Conservation (phyloP, 192 early-diverging fungal genomes). For the Martensiomyces pterosporus region DNA sequence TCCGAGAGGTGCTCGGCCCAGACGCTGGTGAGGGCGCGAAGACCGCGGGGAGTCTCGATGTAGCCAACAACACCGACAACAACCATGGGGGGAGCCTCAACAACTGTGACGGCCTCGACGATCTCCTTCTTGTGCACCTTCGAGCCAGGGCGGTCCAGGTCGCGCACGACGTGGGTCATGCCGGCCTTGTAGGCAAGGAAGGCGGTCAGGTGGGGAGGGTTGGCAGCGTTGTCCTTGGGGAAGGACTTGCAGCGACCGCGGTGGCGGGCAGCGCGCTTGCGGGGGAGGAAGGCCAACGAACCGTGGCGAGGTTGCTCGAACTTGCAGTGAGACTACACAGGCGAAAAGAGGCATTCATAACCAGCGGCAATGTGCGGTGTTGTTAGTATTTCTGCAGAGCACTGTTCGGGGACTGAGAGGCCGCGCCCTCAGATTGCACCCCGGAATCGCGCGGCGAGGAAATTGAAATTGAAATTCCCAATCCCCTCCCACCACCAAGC, state of each 20-base stretch:
- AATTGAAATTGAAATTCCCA: too few relatives aligned
- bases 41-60: constrained; percentile 97
- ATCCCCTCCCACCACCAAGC: too few relatives aligned
- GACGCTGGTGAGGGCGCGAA: constrained; percentile 97
- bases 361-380: too few relatives aligned
- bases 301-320: constrained; percentile 97
- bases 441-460: too few relatives aligned
- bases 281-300: constrained; percentile 58
- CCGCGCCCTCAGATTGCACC: too few relatives aligned
- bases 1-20: constrained; percentile 99
- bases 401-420: too few relatives aligned
- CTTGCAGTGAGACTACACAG: constrained; percentile 80
- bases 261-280: constrained; percentile 88
- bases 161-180: constrained; percentile 99
- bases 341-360: neutral
- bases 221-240: constrained; percentile 94
- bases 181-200: constrained; percentile 99
- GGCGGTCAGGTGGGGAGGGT: constrained; percentile 97
- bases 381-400: too few relatives aligned
- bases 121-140: constrained; percentile 99
- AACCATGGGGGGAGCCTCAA: constrained; percentile 97
- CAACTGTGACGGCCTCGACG: constrained; percentile 97
- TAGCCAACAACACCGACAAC: constrained; percentile 99
- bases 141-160: constrained; percentile 97
- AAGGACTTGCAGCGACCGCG: constrained; percentile 98